phyloP scores from a whole-genome alignment of 805 yeast genomes.

The Lipomyces japonicus region DNA sequence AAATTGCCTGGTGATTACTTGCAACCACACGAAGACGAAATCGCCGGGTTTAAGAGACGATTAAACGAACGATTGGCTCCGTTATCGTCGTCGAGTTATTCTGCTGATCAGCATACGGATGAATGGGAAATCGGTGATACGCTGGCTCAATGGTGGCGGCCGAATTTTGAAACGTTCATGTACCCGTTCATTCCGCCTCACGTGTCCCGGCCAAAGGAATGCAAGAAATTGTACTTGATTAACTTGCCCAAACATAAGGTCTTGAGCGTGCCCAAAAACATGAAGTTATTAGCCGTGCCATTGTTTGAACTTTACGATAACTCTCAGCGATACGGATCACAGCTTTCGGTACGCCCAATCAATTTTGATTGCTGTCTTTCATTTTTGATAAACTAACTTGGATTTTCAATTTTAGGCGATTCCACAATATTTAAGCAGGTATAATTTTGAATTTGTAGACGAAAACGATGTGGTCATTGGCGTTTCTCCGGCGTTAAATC shows the following conservation, averaged over 20 bases:
- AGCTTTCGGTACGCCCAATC: conserved; percentile 29
- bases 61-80: conserved; percentile 31
- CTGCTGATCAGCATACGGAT: conserved; percentile 22
- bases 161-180: conserved; percentile 36
- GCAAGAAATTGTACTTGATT: conserved; percentile 36
- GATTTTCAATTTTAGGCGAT: conserved; percentile 24
- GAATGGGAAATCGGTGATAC: conserved; percentile 38
- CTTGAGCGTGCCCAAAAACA: conserved; percentile 34
- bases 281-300: conserved; percentile 37
- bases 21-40: conserved; percentile 32
- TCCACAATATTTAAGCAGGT: conserved; percentile 40
- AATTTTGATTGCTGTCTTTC: not conserved
- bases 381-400: not conserved
- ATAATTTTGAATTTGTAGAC: conserved; percentile 36
- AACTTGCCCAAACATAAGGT: conserved; percentile 33
- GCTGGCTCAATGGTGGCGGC: conserved; percentile 39
- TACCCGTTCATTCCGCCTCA: conserved; percentile 39
- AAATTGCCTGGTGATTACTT: conserved; percentile 36
- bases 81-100: conserved; percentile 12
- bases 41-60: conserved; percentile 30
- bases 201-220: conserved; percentile 37
- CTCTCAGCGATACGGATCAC: conserved; percentile 35
- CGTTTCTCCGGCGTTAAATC: conserved; percentile 21
- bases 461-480: conserved; percentile 31
- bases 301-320: conserved; percentile 38